Conservation (phyloP, 2,329 filamentous ascomycete genomes). For the Botrytis hyacinthi region DNA sequence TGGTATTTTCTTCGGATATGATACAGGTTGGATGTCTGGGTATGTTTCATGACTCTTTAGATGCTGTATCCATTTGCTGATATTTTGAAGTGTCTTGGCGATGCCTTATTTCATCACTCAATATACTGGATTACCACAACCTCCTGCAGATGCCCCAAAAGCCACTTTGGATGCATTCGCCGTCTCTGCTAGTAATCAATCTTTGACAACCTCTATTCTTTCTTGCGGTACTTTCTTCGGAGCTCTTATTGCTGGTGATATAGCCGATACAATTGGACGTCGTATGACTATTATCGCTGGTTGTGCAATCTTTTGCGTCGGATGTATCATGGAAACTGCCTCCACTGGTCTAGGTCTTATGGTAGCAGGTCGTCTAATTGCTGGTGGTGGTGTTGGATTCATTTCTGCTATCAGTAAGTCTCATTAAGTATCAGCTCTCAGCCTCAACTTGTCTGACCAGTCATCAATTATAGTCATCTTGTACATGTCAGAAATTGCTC, state of each 20-base stretch:
- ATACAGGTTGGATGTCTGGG: conserved; percentile 65
- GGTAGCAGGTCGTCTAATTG: conserved; percentile 67
- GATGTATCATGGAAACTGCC: conserved; percentile 62
- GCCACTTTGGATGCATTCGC: conserved; percentile 26
- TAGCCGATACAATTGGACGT: conserved; percentile 72
- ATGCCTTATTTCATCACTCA: conserved; percentile 30
- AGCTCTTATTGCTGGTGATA: conserved; percentile 72
- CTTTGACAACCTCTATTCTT: conserved; percentile 66
- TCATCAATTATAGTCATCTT: conserved; percentile 62
- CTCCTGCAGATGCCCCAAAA: conserved; percentile 4
- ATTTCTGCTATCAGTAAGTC: conserved; percentile 63
- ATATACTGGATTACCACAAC: conserved; percentile 25
- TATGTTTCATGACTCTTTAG: background rate
- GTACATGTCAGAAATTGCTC: conserved; percentile 65
- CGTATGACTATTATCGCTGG: conserved; percentile 63
- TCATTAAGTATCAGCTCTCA: conserved; percentile 47
- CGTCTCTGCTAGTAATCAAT: conserved; percentile 50
- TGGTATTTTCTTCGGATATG: conserved; percentile 57
- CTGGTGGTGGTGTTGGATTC: conserved; percentile 77
- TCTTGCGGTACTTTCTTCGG: conserved; percentile 79
- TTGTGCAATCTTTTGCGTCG: conserved; percentile 67
- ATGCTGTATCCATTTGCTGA: background rate
- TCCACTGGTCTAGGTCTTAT: conserved; percentile 46
- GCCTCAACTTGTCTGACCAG: conserved; percentile 54
- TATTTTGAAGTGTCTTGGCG: conserved; percentile 23